A percentile compares a stretch with the other conserved stretches of the same genome.
Conservation (phyloP, 1,139 yeast species). For the Eremothecium sinecaudum region DNA sequence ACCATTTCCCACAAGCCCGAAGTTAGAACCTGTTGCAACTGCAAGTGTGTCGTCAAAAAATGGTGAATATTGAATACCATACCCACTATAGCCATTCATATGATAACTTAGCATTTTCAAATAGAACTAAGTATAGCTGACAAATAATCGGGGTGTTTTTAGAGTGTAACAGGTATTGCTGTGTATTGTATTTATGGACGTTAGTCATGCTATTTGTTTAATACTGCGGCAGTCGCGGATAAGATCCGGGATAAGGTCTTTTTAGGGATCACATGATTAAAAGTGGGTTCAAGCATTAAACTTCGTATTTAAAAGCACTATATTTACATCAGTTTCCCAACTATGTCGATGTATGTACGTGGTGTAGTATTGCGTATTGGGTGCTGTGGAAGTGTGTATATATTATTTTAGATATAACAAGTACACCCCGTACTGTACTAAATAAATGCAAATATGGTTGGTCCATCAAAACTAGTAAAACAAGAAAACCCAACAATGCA, state of each 20-base stretch:
- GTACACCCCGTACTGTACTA: not conserved
- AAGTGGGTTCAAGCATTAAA: too few relatives aligned
- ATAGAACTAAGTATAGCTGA: too few relatives aligned
- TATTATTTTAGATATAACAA: not conserved
- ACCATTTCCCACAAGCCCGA: conserved; percentile 92
- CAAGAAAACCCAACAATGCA: not conserved
- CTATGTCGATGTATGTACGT: not conserved
- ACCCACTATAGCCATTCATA: conserved; percentile 79
- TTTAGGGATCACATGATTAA: too few relatives aligned
- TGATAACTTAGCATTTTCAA: conserved; percentile 64
- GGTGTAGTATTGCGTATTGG: not conserved
- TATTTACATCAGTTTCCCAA: not conserved
- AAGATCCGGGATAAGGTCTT: too few relatives aligned
- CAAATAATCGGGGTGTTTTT: too few relatives aligned
- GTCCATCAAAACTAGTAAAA: not conserved
- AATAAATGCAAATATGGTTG: not conserved
- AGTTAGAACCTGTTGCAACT: conserved; percentile 84
- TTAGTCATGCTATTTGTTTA: too few relatives aligned
- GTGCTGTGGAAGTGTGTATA: not conserved
- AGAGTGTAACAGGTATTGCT: too few relatives aligned
- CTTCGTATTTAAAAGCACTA: not conserved
- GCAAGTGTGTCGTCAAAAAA: conserved; percentile 83
- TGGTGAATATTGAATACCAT: conserved; percentile 83
- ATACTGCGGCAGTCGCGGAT: too few relatives aligned
- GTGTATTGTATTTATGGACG: too few relatives aligned